These are phyloP conservation scores for Populus trichocarpa DNA, from an alignment of 441 rosid species.

Conservation along the genomic window DNA sequence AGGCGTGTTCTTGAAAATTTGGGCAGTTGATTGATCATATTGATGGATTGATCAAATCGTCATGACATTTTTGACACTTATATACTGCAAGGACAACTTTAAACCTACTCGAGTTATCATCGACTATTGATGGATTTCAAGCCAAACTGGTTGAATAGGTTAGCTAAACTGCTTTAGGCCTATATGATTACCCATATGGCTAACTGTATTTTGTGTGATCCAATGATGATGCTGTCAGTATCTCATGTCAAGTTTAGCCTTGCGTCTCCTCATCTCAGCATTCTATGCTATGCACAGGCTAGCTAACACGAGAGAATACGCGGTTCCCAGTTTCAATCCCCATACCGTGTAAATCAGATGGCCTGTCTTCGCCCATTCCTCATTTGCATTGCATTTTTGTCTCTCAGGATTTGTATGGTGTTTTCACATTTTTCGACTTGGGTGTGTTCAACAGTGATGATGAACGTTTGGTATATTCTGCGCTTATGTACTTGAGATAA, in stretches of 20 bases:
- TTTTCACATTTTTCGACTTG: neutral
- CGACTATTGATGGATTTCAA: neutral
- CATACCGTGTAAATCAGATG: neutral
- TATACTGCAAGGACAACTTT: neutral
- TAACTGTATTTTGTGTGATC: neutral
- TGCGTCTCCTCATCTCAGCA: neutral
- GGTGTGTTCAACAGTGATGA: conserved; percentile 13
- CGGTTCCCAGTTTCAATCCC: neutral
- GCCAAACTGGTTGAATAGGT: neutral
- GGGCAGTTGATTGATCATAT: neutral
- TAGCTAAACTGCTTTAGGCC: neutral
- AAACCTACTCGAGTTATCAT: neutral
- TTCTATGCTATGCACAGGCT: neutral
- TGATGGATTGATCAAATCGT: neutral
- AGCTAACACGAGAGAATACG: neutral
- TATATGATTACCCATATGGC: neutral
- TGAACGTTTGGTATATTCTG: conserved; percentile 10
- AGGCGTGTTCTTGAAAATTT: neutral
- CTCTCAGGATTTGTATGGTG: neutral
- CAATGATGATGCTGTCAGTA: neutral
- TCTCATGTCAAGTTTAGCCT: neutral
- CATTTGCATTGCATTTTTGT: neutral
- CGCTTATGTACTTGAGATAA: conserved; percentile 16
- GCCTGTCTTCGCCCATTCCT: neutral
- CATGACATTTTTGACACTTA: neutral